These are phyloP conservation scores for Petasospora rhodanensis DNA, from an alignment of 1,139 yeast genomes.

Conservation along the genomic window DNA sequence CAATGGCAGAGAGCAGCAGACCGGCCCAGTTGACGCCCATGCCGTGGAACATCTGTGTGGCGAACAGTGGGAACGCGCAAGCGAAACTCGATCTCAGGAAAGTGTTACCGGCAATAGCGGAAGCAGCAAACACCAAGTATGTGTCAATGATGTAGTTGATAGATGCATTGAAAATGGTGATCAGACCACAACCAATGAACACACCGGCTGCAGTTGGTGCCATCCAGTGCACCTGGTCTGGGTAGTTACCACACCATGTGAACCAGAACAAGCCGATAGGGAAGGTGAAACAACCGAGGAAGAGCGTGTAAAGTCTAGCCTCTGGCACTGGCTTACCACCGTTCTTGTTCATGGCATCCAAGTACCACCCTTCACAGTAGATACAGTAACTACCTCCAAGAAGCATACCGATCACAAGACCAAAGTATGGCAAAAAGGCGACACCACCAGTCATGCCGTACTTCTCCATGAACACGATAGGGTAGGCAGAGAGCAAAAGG, in stretches of 20 bases:
- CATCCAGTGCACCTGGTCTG: slow-evolving; percentile 68
- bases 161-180: slow-evolving; percentile 73
- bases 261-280: slow-evolving; percentile 81
- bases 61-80: slow-evolving; percentile 78
- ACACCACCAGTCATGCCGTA: slow-evolving; percentile 56
- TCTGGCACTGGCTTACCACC: slow-evolving; percentile 71
- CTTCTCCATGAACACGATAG: slow-evolving; percentile 61
- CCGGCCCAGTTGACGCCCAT: slow-evolving; percentile 86
- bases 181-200: slow-evolving; percentile 69
- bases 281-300: slow-evolving; percentile 63
- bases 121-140: slow-evolving; percentile 76
- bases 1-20: slow-evolving; percentile 67
- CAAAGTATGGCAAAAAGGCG: slow-evolving; percentile 59
- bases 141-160: slow-evolving; percentile 78
- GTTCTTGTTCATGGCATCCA: slow-evolving; percentile 38
- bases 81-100: slow-evolving; percentile 65
- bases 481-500: slow-evolving; percentile 73
- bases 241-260: slow-evolving; percentile 80
- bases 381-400: slow-evolving; percentile 49
- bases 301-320: slow-evolving; percentile 71
- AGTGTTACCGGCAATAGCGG: slow-evolving; percentile 87
- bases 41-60: slow-evolving; percentile 64
- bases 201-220: slow-evolving; percentile 77
- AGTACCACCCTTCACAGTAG: slow-evolving; percentile 34
- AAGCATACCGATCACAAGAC: slow-evolving; percentile 56